Conservation (phyloP, 257 asterid genomes). For the Leonotis leonurus region DNA sequence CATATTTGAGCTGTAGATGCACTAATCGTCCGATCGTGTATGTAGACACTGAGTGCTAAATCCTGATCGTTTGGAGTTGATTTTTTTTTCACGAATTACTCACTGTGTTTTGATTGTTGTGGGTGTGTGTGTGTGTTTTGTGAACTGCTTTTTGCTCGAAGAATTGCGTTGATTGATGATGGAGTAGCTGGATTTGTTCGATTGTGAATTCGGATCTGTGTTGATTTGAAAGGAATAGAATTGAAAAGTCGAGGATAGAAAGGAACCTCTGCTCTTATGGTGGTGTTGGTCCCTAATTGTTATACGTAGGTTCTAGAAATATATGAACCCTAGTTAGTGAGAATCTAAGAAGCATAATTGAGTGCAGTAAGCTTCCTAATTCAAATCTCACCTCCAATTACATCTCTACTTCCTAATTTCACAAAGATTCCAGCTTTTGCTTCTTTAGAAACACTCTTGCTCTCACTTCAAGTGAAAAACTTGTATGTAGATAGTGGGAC, state of each 20-base stretch:
- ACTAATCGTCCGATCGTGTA: conserved; percentile 1
- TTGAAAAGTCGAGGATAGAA: background rate
- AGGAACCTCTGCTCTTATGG: background rate
- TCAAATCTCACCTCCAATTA: background rate
- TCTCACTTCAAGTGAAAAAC: background rate
- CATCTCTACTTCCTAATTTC: background rate
- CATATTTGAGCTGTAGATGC: background rate
- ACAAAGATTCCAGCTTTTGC: background rate
- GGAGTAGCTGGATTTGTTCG: background rate
- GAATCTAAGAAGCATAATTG: background rate
- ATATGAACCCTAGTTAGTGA: background rate
- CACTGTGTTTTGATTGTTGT: background rate
- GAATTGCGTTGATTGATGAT: background rate
- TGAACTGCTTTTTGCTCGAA: background rate
- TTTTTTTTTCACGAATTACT: background rate
- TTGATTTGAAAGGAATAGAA: background rate
- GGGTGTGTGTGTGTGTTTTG: background rate
- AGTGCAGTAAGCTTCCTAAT: background rate
- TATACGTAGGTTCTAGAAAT: background rate
- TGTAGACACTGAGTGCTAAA: background rate
- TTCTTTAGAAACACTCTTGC: background rate
- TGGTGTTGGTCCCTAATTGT: background rate
- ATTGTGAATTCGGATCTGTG: background rate
- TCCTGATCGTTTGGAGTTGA: background rate
- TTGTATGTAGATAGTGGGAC: too few relatives aligned